Evolutionary conservation across 2,329 filamentous ascomycete genomes (phyloP).

Genomic region (Verticillium tricorpus): DNA sequence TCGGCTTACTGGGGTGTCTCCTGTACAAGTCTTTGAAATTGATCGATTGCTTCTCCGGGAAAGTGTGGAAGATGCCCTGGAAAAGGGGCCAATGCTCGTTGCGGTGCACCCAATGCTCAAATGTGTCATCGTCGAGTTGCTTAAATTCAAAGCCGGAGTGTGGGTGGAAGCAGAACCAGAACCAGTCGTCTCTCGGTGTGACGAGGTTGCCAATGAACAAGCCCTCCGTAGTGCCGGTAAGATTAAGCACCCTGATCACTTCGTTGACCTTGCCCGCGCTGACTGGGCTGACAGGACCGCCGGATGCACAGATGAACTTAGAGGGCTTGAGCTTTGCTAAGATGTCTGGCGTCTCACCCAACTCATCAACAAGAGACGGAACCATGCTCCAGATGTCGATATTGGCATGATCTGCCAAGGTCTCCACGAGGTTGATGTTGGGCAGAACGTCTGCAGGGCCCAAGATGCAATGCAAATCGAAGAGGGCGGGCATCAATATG

Average conservation of each 20-base stretch:
- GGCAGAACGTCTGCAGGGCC: slow-evolving; percentile 28
- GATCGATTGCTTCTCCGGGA: slow-evolving; percentile 17
- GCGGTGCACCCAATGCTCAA: slow-evolving; percentile 26
- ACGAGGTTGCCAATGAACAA: slow-evolving; percentile 27
- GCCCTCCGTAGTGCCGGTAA: slow-evolving; percentile 28
- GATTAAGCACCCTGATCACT: slow-evolving; percentile 25
- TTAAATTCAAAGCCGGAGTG: slow-evolving; percentile 29
- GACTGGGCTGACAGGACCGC: slow-evolving; percentile 24
- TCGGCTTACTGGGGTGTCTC: slow-evolving; percentile 19
- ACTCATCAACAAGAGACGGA: slow-evolving; percentile 28
- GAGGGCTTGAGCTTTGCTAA: slow-evolving; percentile 23
- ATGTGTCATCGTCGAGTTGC: slow-evolving; percentile 21
- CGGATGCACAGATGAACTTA: slow-evolving; percentile 31
- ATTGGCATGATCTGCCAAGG: slow-evolving; percentile 23
- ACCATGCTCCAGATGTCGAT: slow-evolving; percentile 35
- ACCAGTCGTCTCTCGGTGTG: slow-evolving; percentile 15
- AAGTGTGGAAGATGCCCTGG: slow-evolving; percentile 28
- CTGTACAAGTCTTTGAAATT: slow-evolving; percentile 26
- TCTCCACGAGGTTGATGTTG: slow-evolving; percentile 28
- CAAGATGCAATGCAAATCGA: slow-evolving; percentile 27
- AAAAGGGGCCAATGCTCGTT: slow-evolving; percentile 23
- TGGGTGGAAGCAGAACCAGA: slow-evolving; percentile 27
- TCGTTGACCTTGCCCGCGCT: slow-evolving; percentile 24
- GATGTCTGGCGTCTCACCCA: slow-evolving; percentile 23
- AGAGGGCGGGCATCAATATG: slow-evolving; percentile 31